Conservation (phyloP, 805 yeast species). For the Candida verbasci region DNA sequence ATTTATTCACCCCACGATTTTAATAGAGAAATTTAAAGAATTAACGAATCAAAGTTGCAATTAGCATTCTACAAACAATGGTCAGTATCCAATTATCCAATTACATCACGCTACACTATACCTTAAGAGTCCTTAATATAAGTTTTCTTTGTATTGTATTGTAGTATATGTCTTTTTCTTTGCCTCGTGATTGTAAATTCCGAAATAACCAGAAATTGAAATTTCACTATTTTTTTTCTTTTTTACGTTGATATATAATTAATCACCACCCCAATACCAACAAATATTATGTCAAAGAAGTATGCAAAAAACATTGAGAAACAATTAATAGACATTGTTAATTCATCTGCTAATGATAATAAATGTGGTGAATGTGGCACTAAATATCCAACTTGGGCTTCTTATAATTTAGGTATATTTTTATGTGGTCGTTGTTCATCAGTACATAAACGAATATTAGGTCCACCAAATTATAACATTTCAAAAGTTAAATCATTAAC, state of each 20-base stretch:
- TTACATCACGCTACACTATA: too few relatives aligned
- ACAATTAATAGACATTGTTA: slow-evolving; percentile 57
- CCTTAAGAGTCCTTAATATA: too few relatives aligned
- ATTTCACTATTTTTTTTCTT: neutral
- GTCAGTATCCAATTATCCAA: too few relatives aligned
- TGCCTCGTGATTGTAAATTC: too few relatives aligned
- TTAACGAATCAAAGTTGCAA: too few relatives aligned
- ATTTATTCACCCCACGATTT: too few relatives aligned
- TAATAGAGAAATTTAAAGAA: too few relatives aligned
- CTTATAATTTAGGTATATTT: slow-evolving; percentile 56
- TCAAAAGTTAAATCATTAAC: slow-evolving; percentile 70
- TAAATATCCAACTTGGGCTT: slow-evolving; percentile 60
- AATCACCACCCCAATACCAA: too few relatives aligned
- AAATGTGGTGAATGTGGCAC: slow-evolving; percentile 78
- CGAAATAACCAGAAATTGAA: slow-evolving; percentile 1
- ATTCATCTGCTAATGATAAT: slow-evolving; percentile 55
- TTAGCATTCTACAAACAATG: too few relatives aligned
- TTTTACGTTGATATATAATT: too few relatives aligned
- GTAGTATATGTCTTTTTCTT: too few relatives aligned
- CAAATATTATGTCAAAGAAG: slow-evolving; percentile 17
- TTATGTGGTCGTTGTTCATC: slow-evolving; percentile 85
- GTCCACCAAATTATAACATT: slow-evolving; percentile 44
- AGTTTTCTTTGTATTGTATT: too few relatives aligned
- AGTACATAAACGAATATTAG: slow-evolving; percentile 57
- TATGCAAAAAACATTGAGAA: slow-evolving; percentile 43